Base-by-base conservation (phyloP, 192 early-diverging fungal species). In the Mycoemilia scoparia region DNA sequence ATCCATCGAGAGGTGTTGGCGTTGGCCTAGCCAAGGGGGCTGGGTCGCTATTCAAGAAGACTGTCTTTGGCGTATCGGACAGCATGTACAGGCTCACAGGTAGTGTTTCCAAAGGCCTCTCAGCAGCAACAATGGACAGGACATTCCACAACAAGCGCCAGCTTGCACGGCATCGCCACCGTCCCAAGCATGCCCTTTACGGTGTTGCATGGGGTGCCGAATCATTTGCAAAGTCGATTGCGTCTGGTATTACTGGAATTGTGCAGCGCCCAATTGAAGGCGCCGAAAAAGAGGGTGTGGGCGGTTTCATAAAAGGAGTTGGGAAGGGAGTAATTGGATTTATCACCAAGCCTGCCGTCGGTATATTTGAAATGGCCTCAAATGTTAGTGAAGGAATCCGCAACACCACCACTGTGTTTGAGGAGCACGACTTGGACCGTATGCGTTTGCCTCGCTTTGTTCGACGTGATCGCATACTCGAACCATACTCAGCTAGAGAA, bases 81-180 rank as follows among this genome's bases (percentile, higher is more conserved):
- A 87, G 84, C 34, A 73, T 99, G 38, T 79, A 86, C 21, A 93
- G 92, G 53, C 76, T 99, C 34, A 84, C 95, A 3, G 95, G 86
- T 43, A 88, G 84, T 43, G 71, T 99, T 26, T 82, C 89, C 43
- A 99, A 99, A 69, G 95, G 91, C 21, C 50, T 97, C 19, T 81
- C 95, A 0, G 83, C 82, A 9, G 90, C 88, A 22, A 95, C 95
- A 0, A 60, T 99, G 71, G 95, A 98, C 51, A 76, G 72, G 41
- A 54, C 71, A 28, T 96, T 79, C 54, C 88, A 92, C 62, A 74
- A 84, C 27, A 68, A 76, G 13, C 58, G 92, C 39, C 70, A 84
- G 14, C 64, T 92, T 43, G 60, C 64, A 18, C 74, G 73, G 36
- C 74, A 74, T 3, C 52, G 89, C 34, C 93, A 97, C 54, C 67